Evolutionary conservation across 2,329 filamentous ascomycete species (phyloP), one percentile per base, ranked within the genome.

Genomic region (Chaetomium strumarium): DNA sequence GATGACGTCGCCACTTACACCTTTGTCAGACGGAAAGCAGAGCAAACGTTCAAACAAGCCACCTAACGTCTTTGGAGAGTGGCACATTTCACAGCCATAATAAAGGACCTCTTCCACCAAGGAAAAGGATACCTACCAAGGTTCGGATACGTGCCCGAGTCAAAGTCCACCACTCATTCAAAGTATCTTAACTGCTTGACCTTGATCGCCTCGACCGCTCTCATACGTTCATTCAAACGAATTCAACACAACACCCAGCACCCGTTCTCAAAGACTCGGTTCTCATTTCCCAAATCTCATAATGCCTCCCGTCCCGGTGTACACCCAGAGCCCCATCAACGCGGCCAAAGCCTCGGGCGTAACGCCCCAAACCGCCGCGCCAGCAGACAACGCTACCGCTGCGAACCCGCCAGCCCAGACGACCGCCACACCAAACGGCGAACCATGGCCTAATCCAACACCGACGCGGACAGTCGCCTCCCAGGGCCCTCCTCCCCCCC

Each of bases 291-390:
- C 31, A 36, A 2, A 33, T 24, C 10, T 20, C 47, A 40, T 16
- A n/a, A 84, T 84, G 81, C 73, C 80, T 45, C 75, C 80, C n/a
- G 76, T 85, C 56, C 78, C 76, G 44, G 75, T 84, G 39, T 81
- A 82, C 66, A 76, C 74, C 34, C 67, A 76, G 50, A 81, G 78
- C 64, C 81, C 81, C 42, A 81, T 84, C 65, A 77, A 72, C 60
- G 75, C 77, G 36, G 69, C 75, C 53, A 83, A 81, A 67, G 71
- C 79, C 45, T 70, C 71, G 14, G 76, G 71, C 31, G 63, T 68
- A 39, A 77, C 76, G 17, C 72, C 77, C 29, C 66, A 77, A 58
- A 80, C 76, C 14, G 65, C 65, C 8, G 55, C 66, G 46, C 58
- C 55, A 20, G 56, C 53, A 53, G 52, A 50, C 53, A 60, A 55